Conservation (phyloP, 2,329 filamentous ascomycete genomes). For the Fusarium nematophilum region DNA sequence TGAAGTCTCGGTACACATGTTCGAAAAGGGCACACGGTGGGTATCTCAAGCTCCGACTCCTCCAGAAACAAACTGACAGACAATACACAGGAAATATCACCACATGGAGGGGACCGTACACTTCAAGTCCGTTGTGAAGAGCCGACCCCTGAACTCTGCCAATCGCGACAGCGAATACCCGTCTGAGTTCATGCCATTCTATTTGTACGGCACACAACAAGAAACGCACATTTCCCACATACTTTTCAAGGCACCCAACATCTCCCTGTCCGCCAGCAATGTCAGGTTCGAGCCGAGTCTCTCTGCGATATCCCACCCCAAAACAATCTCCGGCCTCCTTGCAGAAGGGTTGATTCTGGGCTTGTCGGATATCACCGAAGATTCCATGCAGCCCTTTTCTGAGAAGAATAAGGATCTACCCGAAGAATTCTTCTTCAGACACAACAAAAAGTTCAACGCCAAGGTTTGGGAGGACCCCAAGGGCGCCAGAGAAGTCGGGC, state of each 20-base stretch:
- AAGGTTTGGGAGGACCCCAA: slow-evolving; percentile 30
- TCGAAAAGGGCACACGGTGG: slow-evolving; percentile 22
- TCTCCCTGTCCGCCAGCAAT: slow-evolving; percentile 46
- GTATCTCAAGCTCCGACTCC: accelerated
- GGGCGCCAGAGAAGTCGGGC: background rate
- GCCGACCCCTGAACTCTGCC: slow-evolving; percentile 51
- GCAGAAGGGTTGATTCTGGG: slow-evolving; percentile 43
- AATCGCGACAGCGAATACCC: slow-evolving; percentile 52
- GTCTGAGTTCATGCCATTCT: slow-evolving; percentile 54
- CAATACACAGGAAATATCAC: slow-evolving; percentile 15
- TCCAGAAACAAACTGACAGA: background rate
- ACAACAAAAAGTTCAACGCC: slow-evolving; percentile 10
- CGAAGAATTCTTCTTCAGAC: slow-evolving; percentile 29
- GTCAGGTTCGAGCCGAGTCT: slow-evolving; percentile 26
- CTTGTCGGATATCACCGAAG: slow-evolving; percentile 49
- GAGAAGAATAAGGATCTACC: slow-evolving; percentile 16
- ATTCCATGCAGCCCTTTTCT: slow-evolving; percentile 53
- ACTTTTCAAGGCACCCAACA: slow-evolving; percentile 56
- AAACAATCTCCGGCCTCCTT: slow-evolving; percentile 28
- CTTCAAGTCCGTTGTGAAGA: slow-evolving; percentile 43
- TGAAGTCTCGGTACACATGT: background rate
- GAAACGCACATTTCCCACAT: slow-evolving; percentile 57
- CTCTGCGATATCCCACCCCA: background rate
- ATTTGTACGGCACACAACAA: slow-evolving; percentile 53
- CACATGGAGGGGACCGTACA: slow-evolving; percentile 40